A percentile compares a stretch with the other conserved stretches of the same genome.
phyloP scores from a whole-genome alignment of 306 rosid species.

The Dalbergia oliveri region DNA sequence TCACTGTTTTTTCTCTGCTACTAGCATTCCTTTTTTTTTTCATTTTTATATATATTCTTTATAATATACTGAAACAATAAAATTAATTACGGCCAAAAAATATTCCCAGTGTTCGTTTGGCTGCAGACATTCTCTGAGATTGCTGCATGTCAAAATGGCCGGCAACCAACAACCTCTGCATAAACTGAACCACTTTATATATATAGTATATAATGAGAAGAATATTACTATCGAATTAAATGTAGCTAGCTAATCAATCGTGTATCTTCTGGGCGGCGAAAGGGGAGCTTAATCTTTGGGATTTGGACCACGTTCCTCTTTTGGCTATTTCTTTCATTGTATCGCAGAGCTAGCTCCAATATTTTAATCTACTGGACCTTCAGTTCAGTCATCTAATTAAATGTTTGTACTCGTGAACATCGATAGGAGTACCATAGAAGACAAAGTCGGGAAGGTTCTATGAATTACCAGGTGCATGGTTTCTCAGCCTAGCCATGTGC shows the following conservation, averaged over 20 bases:
- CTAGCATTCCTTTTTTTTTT: too few relatives aligned
- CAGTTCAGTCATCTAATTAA: not conserved
- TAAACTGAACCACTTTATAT: not conserved
- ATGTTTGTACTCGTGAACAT: not conserved
- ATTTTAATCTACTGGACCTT: not conserved
- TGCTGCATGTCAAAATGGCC: constrained; percentile 39
- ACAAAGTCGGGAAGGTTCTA: constrained; percentile 17
- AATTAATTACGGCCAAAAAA: not conserved
- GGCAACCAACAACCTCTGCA: constrained; percentile 41
- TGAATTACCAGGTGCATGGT: not conserved
- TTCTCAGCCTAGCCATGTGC: not conserved
- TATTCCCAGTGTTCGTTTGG: not conserved
- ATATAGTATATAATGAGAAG: constrained; percentile 22
- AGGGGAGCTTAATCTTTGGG: constrained; percentile 16
- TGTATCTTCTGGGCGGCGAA: constrained; percentile 47
- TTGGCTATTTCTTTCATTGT: constrained; percentile 25
- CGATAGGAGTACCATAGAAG: not conserved
- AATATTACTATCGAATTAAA: not conserved
- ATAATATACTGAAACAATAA: too few relatives aligned
- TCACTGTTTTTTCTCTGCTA: too few relatives aligned
- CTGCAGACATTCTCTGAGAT: constrained; percentile 42
- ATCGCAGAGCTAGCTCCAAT: not conserved
- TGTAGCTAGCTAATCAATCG: constrained; percentile 21
- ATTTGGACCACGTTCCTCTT: constrained; percentile 39
- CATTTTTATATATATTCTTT: too few relatives aligned